phyloP scores from a whole-genome alignment of 208 protist species.

The Acanthamoeba royreba region DNA sequence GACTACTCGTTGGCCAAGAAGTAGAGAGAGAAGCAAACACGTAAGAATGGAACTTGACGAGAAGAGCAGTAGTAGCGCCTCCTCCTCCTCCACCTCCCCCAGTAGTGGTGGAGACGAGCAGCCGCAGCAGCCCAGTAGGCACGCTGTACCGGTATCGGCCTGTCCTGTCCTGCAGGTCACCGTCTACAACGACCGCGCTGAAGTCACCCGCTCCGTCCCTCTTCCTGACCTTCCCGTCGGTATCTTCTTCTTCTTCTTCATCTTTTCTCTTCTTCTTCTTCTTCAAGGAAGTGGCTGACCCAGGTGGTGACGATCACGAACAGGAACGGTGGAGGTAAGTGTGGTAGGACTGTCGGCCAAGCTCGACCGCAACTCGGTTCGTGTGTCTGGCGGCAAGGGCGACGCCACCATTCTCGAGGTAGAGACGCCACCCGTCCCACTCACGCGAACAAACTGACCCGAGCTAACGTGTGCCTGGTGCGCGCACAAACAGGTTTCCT shows the following conservation, averaged over 20 bases:
- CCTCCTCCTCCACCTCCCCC: no score
- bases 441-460: no score
- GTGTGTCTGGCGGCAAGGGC: background rate
- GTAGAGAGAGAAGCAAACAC: no score
- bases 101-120: no score
- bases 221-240: background rate
- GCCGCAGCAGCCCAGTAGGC: no score
- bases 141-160: background rate
- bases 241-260: background rate
- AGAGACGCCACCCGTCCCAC: no score
- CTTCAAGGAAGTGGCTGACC: no score
- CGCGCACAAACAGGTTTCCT: background rate
- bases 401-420: background rate
- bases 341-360: background rate
- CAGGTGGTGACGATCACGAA: no score
- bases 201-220: background rate
- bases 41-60: no score
- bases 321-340: background rate
- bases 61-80: no score
- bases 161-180: background rate
- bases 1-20: no score
- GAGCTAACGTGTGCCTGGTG: background rate
- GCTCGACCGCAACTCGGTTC: conserved; percentile 3
- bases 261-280: background rate
- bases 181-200: conserved; percentile 12